Evolutionary conservation across 2,329 filamentous ascomycete genomes (phyloP), one percentile per base, ranked within the genome.

Genomic region (Basipetospora sp.): DNA sequence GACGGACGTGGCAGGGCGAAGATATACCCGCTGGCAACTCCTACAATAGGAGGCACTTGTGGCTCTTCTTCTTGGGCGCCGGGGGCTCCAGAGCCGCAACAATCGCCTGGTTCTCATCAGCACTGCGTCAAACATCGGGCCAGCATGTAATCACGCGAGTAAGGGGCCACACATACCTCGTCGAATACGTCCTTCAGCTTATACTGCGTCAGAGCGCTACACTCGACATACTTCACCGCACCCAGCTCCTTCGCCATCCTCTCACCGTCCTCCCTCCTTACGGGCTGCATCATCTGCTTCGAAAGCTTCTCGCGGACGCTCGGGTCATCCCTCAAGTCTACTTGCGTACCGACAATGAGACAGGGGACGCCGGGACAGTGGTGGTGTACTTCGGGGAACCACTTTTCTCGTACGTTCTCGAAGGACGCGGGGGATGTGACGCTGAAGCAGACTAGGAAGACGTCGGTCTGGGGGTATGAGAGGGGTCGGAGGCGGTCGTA

Each of bases 111-210:
- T 36, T 28, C 22, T 20, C 22, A 31, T 34, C 6, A 25, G 22
- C 11, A 25, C 22, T 6, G 11, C 11, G 11, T 11, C 22, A 25
- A 25, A 27, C 11, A 9, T 9, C n/a, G 6, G 15, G 10, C 9
- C 27, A 10, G 4, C 6, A 27, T 34, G 6, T 5, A 19, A 18
- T n/a, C 5, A 15, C n/a, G 11, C 5, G 10, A 16, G 30, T 16
- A 17, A 16, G 18, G 39, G 19, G 13, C 27, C 20, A 9, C 4
- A 54, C 72, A 50, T 71, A 94, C 87, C 81, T 96, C 90, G 53
- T 98, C 90, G 62, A 98, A 98, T 14, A 98, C 90, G 55, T 96
- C 90, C 71, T 98, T 98, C 47, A 98, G 66, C 65, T 94, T 94
- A 66, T 87, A 94, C 67, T 98, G 90, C 44, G 90, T 96, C 59